These are phyloP conservation scores for Backusella circina DNA, from an alignment of 192 early-diverging fungal genomes.

Conservation along the genomic window DNA sequence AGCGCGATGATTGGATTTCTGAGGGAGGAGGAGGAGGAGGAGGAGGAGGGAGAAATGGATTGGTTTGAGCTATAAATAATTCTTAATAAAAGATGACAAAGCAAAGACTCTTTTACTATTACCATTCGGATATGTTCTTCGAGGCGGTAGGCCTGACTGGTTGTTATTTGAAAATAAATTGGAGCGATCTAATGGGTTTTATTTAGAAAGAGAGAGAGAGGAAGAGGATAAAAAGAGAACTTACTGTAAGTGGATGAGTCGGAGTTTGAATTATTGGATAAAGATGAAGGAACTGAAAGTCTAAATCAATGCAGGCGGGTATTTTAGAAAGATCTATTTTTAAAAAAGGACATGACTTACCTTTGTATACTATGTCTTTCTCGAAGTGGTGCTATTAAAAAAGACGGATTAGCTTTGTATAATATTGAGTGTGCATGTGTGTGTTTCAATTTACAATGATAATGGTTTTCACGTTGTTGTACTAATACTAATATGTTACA, in stretches of 20 bases:
- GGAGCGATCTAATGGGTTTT: background rate
- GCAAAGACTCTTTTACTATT: background rate
- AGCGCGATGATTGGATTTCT: background rate
- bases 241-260: background rate
- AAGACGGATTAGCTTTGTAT: background rate
- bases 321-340: background rate
- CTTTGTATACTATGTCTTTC: background rate
- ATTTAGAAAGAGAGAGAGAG: background rate
- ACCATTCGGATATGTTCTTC: background rate
- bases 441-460: background rate
- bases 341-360: background rate
- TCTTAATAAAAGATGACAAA: background rate
- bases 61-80: background rate
- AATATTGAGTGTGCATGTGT: background rate
- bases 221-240: background rate
- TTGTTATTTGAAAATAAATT: background rate
- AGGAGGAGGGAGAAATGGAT: background rate
- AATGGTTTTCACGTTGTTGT: background rate
- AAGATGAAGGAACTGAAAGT: background rate
- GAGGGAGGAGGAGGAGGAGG: background rate
- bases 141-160: background rate
- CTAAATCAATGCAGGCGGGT: background rate
- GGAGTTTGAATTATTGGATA: background rate
- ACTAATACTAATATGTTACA: background rate
- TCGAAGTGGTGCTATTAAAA: background rate